A percentile compares a stretch with the other conserved stretches of the same genome.
Evolutionary conservation across 768 basidiomycete genomes (phyloP).

Genomic region (Chalciporus chontae): DNA sequence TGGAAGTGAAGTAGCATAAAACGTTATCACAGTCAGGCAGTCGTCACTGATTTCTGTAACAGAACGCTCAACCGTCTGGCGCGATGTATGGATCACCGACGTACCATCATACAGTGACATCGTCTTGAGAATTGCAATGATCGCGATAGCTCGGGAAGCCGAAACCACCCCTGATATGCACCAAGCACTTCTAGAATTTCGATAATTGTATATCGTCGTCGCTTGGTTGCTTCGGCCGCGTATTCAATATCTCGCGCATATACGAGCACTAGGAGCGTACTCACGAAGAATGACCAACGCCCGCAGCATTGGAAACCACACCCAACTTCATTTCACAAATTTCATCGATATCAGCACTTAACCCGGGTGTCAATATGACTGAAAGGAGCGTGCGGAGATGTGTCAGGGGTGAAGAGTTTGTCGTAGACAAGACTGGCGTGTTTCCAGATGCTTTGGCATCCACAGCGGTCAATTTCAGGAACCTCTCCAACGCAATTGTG

Average conservation of each 20-base stretch:
- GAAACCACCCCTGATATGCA: conserved; percentile 68
- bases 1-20: conserved; percentile 73
- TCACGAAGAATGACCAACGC: conserved; percentile 52
- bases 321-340: conserved; percentile 61
- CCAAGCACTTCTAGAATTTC: conserved; percentile 52
- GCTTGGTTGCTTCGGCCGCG: conserved; percentile 25
- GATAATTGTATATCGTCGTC: conserved; percentile 40
- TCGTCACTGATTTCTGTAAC: conserved; percentile 60
- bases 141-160: conserved; percentile 63
- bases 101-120: conserved; percentile 74
- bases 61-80: not conserved
- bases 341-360: conserved; percentile 67
- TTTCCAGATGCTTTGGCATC: conserved; percentile 52
- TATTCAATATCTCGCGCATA: not conserved
- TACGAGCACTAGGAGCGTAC: conserved; percentile 2
- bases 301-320: conserved; percentile 35
- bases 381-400: conserved; percentile 61
- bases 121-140: conserved; percentile 64
- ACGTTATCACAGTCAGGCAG: conserved; percentile 72
- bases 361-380: conserved; percentile 60
- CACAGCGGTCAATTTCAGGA: conserved; percentile 46
- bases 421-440: conserved; percentile 35
- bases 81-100: not conserved
- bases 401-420: conserved; percentile 42
- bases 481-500: conserved; percentile 47